phyloP scores from a whole-genome alignment of 2,329 filamentous ascomycete genomes.

The Penicillium sp. region DNA sequence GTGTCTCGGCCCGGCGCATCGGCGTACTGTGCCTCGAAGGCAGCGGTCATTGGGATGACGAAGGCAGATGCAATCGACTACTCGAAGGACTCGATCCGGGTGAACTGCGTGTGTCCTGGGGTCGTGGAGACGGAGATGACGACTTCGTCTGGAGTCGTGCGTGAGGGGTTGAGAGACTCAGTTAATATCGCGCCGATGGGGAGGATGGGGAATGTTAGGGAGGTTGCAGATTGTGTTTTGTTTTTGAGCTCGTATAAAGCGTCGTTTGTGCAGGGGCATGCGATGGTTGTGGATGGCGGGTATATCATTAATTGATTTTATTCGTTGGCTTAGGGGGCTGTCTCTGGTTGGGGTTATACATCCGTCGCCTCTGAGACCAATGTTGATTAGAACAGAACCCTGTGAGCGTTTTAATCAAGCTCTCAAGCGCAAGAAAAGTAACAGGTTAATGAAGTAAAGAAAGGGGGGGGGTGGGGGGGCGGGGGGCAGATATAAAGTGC shows the following conservation, averaged over 20 bases:
- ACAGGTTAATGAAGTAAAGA: background rate
- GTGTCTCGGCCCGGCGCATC: slow-evolving; percentile 52
- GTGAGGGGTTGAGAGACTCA: slow-evolving; percentile 46
- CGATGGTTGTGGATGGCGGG: slow-evolving; percentile 59
- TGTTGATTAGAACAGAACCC: background rate
- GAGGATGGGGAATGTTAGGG: slow-evolving; percentile 56
- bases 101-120: slow-evolving; percentile 46
- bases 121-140: slow-evolving; percentile 56
- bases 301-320: slow-evolving; percentile 49
- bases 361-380: background rate
- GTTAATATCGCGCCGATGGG: slow-evolving; percentile 56
- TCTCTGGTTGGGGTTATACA: background rate
- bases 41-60: slow-evolving; percentile 64
- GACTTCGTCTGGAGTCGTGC: slow-evolving; percentile 42
- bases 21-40: slow-evolving; percentile 63
- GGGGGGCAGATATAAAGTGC: too few species aligned
- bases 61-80: slow-evolving; percentile 63
- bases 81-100: slow-evolving; percentile 43
- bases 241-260: slow-evolving; percentile 57
- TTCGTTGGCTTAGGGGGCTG: background rate
- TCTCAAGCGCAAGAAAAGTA: background rate
- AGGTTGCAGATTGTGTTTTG: slow-evolving; percentile 56
- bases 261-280: slow-evolving; percentile 59
- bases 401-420: background rate
- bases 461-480: too few species aligned